Base-by-base conservation (phyloP, 768 basidiomycete species). In the Boletus reticulatus region DNA sequence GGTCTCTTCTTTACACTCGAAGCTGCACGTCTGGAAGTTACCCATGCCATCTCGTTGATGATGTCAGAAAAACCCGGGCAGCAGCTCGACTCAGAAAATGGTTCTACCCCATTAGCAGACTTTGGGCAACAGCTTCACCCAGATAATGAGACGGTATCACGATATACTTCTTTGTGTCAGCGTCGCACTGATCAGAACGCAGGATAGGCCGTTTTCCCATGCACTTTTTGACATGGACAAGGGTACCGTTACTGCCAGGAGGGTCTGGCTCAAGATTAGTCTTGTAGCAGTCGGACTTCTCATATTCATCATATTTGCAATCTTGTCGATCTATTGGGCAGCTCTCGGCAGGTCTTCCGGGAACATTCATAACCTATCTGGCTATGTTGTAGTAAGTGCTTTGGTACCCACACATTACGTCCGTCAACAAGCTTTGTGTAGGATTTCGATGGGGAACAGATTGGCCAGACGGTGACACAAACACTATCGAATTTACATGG, bases 271-370 rank as follows among this genome's bases (percentile, higher is more conserved):
- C 47, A 76, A 68, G 59, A 72, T 73, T 4, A 69, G 82, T 44
- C 6, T 76, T 7, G 55, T 63, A 11, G 72, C 75, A 17, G 65
- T 72, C 3, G 58, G 73, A 13, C 50, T 77, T 27, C 63, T 81
- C 17, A 63, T 73, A 14, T 43, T 82, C 34, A 63, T 78, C 20
- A 78, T 86, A 42, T 77, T 82, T 56, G 69, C 67, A 0, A 70
- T 84, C 20, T 68, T 86, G 53, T 67, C 82, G 3, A 84, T 87
- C 44, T 85, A 80, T 65, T 87, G 84, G 83, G 84, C 81, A 11
- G 78, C 80, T 13, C 66, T 82, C 5, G 82, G 82, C 71, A 75
- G 75, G 50, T 75, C 75, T 11, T 75, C 68, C 6, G 42, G 55
- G 32, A 65, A 73, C 10, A 34, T 75, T 6, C 67, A 67, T 38